These are phyloP conservation scores for Talaromyces sp. DNA, from an alignment of 2,329 filamentous ascomycete genomes.

Conservation along the genomic window DNA sequence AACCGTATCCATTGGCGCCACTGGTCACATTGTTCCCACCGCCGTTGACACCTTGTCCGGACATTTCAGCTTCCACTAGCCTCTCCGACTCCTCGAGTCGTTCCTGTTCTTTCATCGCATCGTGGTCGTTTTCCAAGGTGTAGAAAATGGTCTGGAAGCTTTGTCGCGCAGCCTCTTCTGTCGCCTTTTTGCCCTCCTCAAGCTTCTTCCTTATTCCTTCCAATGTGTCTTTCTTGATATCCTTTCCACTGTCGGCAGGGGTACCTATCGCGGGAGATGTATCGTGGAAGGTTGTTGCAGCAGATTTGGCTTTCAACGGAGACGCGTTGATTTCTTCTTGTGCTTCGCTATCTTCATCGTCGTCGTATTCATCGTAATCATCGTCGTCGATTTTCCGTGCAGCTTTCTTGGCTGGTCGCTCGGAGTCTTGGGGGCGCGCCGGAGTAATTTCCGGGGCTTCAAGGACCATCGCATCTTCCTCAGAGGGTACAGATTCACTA, in stretches of 20 bases:
- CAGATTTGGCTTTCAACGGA: conserved; percentile 52
- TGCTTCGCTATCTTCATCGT: conserved; percentile 57
- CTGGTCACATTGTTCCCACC: conserved; percentile 53
- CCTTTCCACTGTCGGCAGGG: conserved; percentile 59
- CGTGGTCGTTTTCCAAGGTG: conserved; percentile 89
- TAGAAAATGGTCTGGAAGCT: conserved; percentile 94
- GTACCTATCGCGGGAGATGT: conserved; percentile 63
- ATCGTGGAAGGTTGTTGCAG: conserved; percentile 52
- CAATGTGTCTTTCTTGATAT: conserved; percentile 60
- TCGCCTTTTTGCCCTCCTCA: conserved; percentile 86
- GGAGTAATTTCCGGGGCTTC: conserved; percentile 28
- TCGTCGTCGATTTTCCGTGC: conserved; percentile 76
- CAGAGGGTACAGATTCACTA: conserved; percentile 28
- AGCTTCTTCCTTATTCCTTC: conserved; percentile 91
- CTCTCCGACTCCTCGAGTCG: conserved; percentile 94
- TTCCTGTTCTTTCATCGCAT: conserved; percentile 96
- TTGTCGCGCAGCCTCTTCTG: conserved; percentile 81
- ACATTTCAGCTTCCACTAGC: conserved; percentile 93
- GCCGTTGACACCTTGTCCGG: conserved; percentile 53
- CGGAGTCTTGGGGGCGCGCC: conserved; percentile 51
- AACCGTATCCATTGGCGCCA: conserved; percentile 70
- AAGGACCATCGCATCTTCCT: conserved; percentile 51
- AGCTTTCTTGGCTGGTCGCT: conserved; percentile 52
- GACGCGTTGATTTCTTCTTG: conserved; percentile 36
- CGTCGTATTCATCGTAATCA: conserved; percentile 66